Base-by-base conservation (phyloP, 2,329 filamentous ascomycete genomes). In the Colletotrichum tanaceti region DNA sequence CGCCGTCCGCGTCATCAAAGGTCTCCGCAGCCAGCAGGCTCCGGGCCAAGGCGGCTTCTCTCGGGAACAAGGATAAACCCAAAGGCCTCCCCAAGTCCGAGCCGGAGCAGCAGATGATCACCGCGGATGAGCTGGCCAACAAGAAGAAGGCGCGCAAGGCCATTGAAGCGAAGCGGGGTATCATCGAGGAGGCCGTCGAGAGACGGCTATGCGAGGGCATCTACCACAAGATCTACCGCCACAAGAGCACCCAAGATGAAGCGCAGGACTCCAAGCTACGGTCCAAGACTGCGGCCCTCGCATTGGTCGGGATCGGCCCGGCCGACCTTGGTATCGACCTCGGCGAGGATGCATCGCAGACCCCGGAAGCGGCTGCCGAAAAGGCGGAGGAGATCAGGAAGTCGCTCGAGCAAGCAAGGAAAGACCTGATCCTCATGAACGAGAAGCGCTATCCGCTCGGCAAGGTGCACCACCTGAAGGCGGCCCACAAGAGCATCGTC, bases 181-280 rank as follows among this genome's bases (percentile, higher is more conserved):
- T 91, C 11, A 80, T 98, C 38, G 95, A 99, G 79, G 96, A 99
- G 79, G 93, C 94, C 4, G 92, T 98, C 0, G 96, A 99, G 77
- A 88, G 93, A 71, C 89, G 92, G 71, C 87, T 94, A 13, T 97
- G 93, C 75, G 93, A 97, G 76, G 90, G 90, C 61, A 90, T 95
- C 53, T 98, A 98, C 76, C 86, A 90, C 66, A 90, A 92, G 72
- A 93, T 99, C 77, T 99, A 95, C 86, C 90, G 94, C 54, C 96
- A 99, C 78, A 89, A 91, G 68, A 96, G 87, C 77, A 97, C 95
- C 0, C 90, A 98, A 74, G 96, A 99, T 76, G 95, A 98, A 79
- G 94, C 96, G 14, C 89, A 95, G 75, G 96, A 99, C 77, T 94
- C 97, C 75, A 98, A 97, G 77, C 84, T 99, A 58, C 89, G 96